Percentiles rank a stretch among this genome's conserved stretches.
Evolutionary conservation across 1,139 yeast genomes (phyloP).

Genomic region (Protomyces lactucae-debilis): DNA sequence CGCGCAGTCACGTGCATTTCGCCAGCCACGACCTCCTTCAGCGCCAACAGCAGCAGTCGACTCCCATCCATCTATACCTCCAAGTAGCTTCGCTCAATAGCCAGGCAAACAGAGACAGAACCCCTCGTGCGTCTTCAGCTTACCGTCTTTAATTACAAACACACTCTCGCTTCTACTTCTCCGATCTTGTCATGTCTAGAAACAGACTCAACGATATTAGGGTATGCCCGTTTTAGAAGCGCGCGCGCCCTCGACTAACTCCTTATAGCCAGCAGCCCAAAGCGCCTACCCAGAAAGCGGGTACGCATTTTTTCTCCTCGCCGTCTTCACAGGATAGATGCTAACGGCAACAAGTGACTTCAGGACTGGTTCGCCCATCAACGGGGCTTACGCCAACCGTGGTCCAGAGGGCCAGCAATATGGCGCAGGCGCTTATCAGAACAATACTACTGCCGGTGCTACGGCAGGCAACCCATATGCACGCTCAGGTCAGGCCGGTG

Average conservation of each 20-base stretch:
- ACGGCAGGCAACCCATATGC: constrained; percentile 10
- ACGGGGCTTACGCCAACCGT: not conserved
- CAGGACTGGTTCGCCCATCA: not conserved
- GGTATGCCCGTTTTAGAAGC: not conserved
- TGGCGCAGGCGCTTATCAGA: not conserved
- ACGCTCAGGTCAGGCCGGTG: not conserved
- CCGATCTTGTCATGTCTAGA: not conserved
- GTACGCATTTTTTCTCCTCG: not conserved
- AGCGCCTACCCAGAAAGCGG: not conserved
- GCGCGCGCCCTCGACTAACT: not conserved
- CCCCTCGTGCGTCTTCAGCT: too few species aligned
- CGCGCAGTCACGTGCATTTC: too few species aligned
- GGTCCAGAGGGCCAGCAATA: too few species aligned
- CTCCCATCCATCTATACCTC: too few species aligned
- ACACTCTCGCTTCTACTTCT: not conserved
- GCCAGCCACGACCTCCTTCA: too few species aligned
- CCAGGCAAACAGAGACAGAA: too few species aligned
- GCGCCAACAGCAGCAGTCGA: too few species aligned
- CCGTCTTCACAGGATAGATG: not conserved
- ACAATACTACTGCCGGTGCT: not conserved
- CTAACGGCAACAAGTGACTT: not conserved
- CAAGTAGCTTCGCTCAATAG: too few species aligned
- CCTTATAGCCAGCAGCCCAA: not conserved
- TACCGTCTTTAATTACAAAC: not conserved
- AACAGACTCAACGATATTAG: not conserved